Evolutionary conservation across 2,329 filamentous ascomycete species (phyloP).

Genomic region (Botrytis medusae): DNA sequence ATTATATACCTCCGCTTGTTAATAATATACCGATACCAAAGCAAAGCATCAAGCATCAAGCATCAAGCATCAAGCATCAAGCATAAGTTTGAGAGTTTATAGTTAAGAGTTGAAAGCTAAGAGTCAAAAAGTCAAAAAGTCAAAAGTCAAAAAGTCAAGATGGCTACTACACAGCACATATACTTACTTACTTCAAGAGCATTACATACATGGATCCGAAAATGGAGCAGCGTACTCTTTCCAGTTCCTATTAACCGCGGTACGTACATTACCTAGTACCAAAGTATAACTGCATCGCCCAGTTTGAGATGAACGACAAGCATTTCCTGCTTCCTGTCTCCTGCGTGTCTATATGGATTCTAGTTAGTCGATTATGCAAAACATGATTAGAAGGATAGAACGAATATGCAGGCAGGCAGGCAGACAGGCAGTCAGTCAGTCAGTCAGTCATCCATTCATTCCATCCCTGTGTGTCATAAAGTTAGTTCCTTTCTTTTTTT

Average conservation of each 20-base stretch:
- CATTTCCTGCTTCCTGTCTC: background rate
- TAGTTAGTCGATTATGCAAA: constrained; percentile 6
- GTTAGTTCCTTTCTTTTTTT: background rate
- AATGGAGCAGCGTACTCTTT: background rate
- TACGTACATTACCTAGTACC: background rate
- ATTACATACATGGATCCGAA: background rate
- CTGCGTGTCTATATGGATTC: background rate
- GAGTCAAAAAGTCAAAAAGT: no score
- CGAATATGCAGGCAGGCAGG: background rate
- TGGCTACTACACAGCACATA: no score
- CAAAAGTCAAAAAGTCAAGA: background rate
- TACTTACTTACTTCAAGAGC: background rate
- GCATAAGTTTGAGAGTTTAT: no score
- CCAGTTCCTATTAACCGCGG: background rate
- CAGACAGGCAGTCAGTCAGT: no score
- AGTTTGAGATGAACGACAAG: background rate
- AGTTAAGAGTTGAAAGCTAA: background rate
- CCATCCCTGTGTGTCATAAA: background rate
- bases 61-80: no score
- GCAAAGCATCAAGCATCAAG: background rate
- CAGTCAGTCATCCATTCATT: no score
- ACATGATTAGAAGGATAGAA: background rate
- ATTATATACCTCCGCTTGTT: background rate
- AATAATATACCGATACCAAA: rapidly evolving
- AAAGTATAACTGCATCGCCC: background rate